A percentile compares a stretch with the other conserved stretches of the same genome.
These are phyloP conservation scores for Flagelloscypha sp. DNA, from an alignment of 768 basidiomycete genomes.

Conservation along the genomic window DNA sequence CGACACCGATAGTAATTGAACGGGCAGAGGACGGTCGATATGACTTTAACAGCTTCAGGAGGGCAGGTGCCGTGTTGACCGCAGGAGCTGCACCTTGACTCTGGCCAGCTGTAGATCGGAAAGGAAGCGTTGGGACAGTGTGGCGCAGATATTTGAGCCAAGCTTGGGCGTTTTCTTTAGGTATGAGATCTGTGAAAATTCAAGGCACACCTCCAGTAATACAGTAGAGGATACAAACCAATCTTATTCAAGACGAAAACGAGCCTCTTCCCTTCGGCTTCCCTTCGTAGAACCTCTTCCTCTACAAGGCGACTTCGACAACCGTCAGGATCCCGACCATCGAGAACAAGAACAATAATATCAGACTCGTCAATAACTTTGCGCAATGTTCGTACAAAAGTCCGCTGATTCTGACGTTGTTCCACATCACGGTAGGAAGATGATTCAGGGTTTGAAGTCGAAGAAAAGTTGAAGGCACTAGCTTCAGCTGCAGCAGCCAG, in stretches of 20 bases:
- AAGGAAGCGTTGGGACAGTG: conserved; percentile 86
- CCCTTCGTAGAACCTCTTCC: conserved; percentile 82
- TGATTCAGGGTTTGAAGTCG: conserved; percentile 15
- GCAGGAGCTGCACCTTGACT: conserved; percentile 77
- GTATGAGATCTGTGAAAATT: conserved; percentile 66
- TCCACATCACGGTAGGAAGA: conserved; percentile 17
- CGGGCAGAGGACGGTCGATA: conserved; percentile 60
- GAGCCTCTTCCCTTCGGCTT: conserved; percentile 83
- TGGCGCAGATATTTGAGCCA: conserved; percentile 93
- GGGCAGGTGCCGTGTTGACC: conserved; percentile 62
- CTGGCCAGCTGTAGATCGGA: conserved; percentile 74
- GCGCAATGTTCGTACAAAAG: conserved; percentile 69
- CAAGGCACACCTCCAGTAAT: not conserved
- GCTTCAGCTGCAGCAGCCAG: conserved; percentile 30
- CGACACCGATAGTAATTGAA: conserved; percentile 80
- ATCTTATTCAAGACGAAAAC: conserved; percentile 97
- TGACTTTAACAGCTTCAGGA: conserved; percentile 77
- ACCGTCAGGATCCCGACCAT: conserved; percentile 93
- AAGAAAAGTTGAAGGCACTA: conserved; percentile 8
- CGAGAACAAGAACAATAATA: conserved; percentile 82
- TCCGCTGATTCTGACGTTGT: conserved; percentile 17
- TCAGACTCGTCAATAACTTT: conserved; percentile 93
- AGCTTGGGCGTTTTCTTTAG: conserved; percentile 75
- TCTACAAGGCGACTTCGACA: conserved; percentile 89
- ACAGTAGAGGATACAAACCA: conserved; percentile 41